Conservation (phyloP, 805 yeast genomes). For the Ogataea henricii region DNA sequence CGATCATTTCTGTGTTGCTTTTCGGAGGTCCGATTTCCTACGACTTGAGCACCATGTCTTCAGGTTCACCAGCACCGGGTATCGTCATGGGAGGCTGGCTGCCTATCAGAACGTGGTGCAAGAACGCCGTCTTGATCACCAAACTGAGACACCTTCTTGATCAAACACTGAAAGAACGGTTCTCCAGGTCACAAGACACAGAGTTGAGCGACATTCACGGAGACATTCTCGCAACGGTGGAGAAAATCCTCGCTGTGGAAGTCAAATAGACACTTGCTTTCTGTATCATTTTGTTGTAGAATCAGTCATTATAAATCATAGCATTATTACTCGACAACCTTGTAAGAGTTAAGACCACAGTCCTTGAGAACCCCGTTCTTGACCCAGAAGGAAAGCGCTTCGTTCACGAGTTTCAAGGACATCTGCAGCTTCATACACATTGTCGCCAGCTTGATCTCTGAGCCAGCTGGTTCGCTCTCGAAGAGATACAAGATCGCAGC, state of each 20-base stretch:
- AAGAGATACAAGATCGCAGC: constrained; percentile 54
- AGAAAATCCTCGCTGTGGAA: constrained; percentile 32
- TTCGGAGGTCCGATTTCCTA: constrained; percentile 77
- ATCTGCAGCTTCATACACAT: constrained; percentile 44
- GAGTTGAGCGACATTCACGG: constrained; percentile 28
- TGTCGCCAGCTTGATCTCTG: constrained; percentile 33
- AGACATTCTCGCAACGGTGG: constrained; percentile 44
- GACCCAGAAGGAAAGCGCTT: constrained; percentile 63
- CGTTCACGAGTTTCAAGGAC: constrained; percentile 41
- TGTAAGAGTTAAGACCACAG: constrained; percentile 38
- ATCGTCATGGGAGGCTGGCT: constrained; percentile 86
- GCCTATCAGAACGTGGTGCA: constrained; percentile 90
- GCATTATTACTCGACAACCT: constrained; percentile 39
- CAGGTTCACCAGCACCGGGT: constrained; percentile 70
- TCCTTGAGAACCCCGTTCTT: constrained; percentile 53
- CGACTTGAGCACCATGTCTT: constrained; percentile 46
- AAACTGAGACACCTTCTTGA: constrained; percentile 69
- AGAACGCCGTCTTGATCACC: constrained; percentile 83
- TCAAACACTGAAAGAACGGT: constrained; percentile 59
- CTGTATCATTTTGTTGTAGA: no score
- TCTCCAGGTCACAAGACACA: constrained; percentile 49
- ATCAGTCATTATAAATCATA: neutral
- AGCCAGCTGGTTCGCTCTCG: constrained; percentile 24
- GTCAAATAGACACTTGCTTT: constrained; percentile 11
- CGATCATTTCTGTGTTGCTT: constrained; percentile 68